Conservation (phyloP, 2,329 filamentous ascomycete species). For the Stromatinia cepivora region DNA sequence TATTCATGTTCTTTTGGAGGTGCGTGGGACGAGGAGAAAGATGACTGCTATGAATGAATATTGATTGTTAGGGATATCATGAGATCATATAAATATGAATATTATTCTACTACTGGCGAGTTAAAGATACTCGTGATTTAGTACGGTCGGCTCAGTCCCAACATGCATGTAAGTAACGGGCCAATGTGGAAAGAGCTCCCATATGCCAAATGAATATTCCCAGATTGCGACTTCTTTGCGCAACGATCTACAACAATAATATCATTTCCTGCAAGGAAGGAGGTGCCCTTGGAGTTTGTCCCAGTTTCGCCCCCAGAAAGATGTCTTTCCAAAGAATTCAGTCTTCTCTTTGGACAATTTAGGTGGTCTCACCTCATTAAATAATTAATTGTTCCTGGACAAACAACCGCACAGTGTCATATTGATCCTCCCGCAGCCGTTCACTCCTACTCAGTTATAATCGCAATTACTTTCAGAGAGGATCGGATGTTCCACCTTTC, state of each 20-base stretch:
- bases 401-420: neutral
- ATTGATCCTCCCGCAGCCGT: no score
- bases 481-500: neutral
- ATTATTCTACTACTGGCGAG: conserved; percentile 22
- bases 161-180: neutral
- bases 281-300: neutral
- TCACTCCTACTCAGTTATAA: neutral
- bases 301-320: neutral
- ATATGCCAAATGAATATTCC: neutral
- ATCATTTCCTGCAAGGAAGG: neutral
- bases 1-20: conserved; percentile 32
- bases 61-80: conserved; percentile 26
- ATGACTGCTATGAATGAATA: conserved; percentile 26
- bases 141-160: neutral
- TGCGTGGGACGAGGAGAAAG: conserved; percentile 23
- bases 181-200: neutral
- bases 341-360: neutral
- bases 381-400: neutral
- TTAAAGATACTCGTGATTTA: no score
- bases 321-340: neutral
- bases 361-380: neutral
- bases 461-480: neutral
- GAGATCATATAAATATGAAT: conserved; percentile 32
- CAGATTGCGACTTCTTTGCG: neutral
- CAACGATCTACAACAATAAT: neutral